These are phyloP conservation scores for Goffeauzyma gilvescens DNA, from an alignment of 768 basidiomycete species.

Conservation along the genomic window DNA sequence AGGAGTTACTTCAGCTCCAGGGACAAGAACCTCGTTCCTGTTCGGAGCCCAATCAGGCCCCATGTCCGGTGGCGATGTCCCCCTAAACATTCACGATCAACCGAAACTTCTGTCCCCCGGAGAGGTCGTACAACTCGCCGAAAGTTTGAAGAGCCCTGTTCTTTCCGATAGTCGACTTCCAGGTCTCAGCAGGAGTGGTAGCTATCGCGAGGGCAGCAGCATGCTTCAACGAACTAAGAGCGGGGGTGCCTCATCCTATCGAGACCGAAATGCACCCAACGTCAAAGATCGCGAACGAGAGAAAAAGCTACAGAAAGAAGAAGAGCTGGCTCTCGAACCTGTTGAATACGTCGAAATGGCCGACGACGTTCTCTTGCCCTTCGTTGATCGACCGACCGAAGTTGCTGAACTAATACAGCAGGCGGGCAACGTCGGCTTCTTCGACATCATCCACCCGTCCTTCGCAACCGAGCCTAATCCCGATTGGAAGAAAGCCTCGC, in stretches of 20 bases:
- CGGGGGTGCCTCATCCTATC: not conserved
- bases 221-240: not conserved
- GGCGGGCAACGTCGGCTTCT: constrained; percentile 40
- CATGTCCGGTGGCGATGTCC: too few species aligned
- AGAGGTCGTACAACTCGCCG: constrained; percentile 25
- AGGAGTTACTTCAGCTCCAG: constrained; percentile 20
- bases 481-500: constrained; percentile 42
- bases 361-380: constrained; percentile 62
- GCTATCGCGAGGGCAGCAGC: not conserved
- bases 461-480: constrained; percentile 27
- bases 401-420: constrained; percentile 47
- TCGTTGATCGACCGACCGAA: constrained; percentile 62
- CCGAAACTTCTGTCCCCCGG: constrained; percentile 20
- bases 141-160: constrained; percentile 19
- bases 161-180: constrained; percentile 15
- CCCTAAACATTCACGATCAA: constrained; percentile 8
- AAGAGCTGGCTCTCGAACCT: constrained; percentile 22
- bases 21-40: constrained; percentile 8
- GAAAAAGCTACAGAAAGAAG: too few species aligned
- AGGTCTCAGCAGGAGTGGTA: not conserved
- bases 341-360: constrained; percentile 31
- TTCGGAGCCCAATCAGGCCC: constrained; percentile 4
- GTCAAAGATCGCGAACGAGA: too few species aligned
- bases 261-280: constrained; percentile 7
- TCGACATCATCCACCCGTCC: constrained; percentile 25